These are phyloP conservation scores for Nidula microcarpa DNA, from an alignment of 768 basidiomycete species.

Conservation along the genomic window DNA sequence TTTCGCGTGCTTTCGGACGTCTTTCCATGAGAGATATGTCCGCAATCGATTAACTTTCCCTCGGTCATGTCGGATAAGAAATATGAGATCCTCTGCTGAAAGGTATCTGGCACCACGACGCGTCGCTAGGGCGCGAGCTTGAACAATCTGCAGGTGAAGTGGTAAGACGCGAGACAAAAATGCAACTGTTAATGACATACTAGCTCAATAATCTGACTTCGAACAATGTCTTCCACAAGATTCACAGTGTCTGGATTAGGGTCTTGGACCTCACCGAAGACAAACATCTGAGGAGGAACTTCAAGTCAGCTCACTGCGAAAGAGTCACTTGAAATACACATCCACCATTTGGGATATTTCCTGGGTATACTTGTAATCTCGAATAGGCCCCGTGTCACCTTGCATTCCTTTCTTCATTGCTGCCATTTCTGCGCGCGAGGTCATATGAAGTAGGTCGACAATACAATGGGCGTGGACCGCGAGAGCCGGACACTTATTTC, in stretches of 20 bases:
- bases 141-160: slow-evolving; percentile 60
- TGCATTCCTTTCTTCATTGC: neutral
- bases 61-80: slow-evolving; percentile 91
- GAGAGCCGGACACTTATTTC: too few relatives aligned
- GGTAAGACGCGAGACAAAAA: slow-evolving; percentile 4
- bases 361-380: slow-evolving; percentile 85
- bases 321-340: neutral
- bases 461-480: too few relatives aligned
- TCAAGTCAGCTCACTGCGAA: slow-evolving; percentile 1
- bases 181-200: slow-evolving; percentile 34
- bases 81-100: slow-evolving; percentile 92
- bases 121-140: slow-evolving; percentile 81
- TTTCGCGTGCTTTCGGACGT: slow-evolving; percentile 93
- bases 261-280: slow-evolving; percentile 93
- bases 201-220: slow-evolving; percentile 87
- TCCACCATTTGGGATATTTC: slow-evolving; percentile 94
- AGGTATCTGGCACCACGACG: slow-evolving; percentile 83
- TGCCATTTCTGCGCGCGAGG: neutral
- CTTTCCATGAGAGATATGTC: slow-evolving; percentile 96
- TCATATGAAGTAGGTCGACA: too few relatives aligned
- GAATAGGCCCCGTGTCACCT: slow-evolving; percentile 7
- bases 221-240: slow-evolving; percentile 93
- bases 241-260: slow-evolving; percentile 85
- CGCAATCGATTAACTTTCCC: slow-evolving; percentile 91
- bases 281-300: slow-evolving; percentile 72